These are phyloP conservation scores for Zea luxurians DNA, from an alignment of 176 grass and related monocot genomes.

Conservation along the genomic window DNA sequence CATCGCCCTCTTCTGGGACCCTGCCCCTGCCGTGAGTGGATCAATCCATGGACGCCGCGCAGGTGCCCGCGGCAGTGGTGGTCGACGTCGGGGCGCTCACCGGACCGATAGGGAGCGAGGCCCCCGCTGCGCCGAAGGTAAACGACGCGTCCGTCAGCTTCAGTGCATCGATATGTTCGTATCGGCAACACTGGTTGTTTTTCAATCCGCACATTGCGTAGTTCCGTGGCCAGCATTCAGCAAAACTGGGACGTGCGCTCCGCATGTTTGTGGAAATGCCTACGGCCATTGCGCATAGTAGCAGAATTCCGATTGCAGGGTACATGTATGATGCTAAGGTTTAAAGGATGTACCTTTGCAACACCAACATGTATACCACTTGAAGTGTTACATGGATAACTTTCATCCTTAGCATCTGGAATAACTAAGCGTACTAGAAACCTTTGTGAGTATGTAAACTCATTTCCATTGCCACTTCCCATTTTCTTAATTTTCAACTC, in stretches of 20 bases:
- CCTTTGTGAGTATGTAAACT: too few species aligned
- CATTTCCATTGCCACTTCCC: too few species aligned
- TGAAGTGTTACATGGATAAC: too few species aligned
- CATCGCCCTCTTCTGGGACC: too few species aligned
- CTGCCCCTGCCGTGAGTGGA: background rate
- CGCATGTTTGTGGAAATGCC: background rate
- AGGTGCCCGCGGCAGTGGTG: background rate
- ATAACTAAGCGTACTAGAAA: too few species aligned
- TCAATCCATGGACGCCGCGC: background rate
- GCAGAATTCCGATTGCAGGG: background rate
- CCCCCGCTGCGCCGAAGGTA: background rate
- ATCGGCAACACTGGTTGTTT: background rate
- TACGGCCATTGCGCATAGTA: background rate
- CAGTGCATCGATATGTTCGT: background rate
- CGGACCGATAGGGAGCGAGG: background rate
- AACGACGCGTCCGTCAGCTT: background rate
- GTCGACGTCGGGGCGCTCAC: conserved; percentile 16
- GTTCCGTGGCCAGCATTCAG: background rate
- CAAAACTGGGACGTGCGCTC: background rate
- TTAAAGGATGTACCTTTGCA: too few species aligned
- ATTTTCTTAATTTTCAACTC: too few species aligned
- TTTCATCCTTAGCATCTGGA: too few species aligned
- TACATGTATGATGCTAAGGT: background rate
- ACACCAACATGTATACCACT: background rate
- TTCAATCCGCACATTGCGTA: background rate